Evolutionary conservation across 2,329 filamentous ascomycete species (phyloP).

Genomic region (Pseudocercospora crystallina): DNA sequence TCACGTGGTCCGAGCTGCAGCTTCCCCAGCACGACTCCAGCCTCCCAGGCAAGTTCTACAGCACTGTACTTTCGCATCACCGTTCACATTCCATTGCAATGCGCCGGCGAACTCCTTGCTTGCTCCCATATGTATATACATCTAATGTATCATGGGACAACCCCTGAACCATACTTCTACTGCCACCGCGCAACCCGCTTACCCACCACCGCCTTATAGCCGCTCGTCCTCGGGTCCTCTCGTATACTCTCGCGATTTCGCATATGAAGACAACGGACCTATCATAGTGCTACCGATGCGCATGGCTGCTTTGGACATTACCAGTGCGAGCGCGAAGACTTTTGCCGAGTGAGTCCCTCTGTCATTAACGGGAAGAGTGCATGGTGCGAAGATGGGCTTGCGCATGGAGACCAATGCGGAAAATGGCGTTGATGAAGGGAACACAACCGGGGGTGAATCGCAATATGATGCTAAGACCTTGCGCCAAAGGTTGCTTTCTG

Average conservation of each 20-base stretch:
- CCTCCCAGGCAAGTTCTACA: too few relatives aligned
- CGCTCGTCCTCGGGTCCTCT: constrained; percentile 6
- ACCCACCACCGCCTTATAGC: constrained; percentile 3
- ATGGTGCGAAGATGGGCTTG: background rate
- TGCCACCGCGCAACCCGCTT: constrained; percentile 1
- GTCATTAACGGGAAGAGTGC: background rate
- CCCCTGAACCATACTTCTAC: constrained; percentile 13
- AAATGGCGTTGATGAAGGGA: constrained; percentile 10
- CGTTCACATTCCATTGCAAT: constrained; percentile 14
- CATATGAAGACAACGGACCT: constrained; percentile 42
- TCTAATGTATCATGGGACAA: constrained; percentile 10
- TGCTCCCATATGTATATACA: constrained; percentile 9
- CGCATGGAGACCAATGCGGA: constrained; percentile 9
- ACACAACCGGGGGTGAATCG: background rate
- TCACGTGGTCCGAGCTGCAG: too few relatives aligned
- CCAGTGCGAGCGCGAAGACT: constrained; percentile 46
- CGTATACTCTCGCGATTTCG: constrained; percentile 43
- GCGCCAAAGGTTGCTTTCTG: constrained; percentile 54
- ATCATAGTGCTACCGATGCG: constrained; percentile 38
- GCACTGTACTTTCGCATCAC: too few relatives aligned
- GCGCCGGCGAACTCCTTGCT: constrained; percentile 13
- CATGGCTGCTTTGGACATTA: constrained; percentile 49
- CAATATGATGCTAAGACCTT: constrained; percentile 42
- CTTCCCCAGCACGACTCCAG: too few relatives aligned
- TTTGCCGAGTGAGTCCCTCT: constrained; percentile 54